phyloP scores from a whole-genome alignment of 192 early-diverging fungal species.

The Borealophlyctis nickersoniae region DNA sequence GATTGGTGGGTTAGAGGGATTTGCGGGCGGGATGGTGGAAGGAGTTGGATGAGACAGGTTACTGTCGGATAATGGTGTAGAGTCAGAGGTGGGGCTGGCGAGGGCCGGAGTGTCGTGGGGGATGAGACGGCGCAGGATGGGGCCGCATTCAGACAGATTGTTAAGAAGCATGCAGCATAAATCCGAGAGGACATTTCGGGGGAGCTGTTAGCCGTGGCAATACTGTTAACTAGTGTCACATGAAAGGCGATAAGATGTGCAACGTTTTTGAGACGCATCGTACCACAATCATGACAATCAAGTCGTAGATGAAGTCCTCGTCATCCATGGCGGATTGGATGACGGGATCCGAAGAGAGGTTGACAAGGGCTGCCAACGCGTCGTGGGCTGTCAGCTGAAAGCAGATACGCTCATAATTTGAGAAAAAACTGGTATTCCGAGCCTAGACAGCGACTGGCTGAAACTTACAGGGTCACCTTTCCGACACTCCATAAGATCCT shows the following conservation, averaged over 20 bases:
- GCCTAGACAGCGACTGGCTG: no score
- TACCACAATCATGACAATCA: constrained; percentile 70
- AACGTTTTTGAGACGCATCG: background rate
- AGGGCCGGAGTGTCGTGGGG: constrained; percentile 20
- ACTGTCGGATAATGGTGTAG: no score
- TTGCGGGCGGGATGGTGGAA: constrained; percentile 22
- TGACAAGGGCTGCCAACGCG: constrained; percentile 77
- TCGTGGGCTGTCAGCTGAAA: constrained; percentile 77
- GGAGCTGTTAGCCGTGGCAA: constrained; percentile 52
- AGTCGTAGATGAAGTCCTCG: constrained; percentile 65
- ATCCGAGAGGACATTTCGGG: constrained; percentile 71
- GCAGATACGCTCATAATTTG: no score
- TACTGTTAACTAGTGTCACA: background rate
- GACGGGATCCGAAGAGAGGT: constrained; percentile 68
- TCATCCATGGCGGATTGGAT: constrained; percentile 66
- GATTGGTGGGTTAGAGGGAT: constrained; percentile 33
- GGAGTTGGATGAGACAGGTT: constrained; percentile 10
- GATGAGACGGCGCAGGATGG: constrained; percentile 56
- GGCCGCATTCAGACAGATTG: constrained; percentile 78
- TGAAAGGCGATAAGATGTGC: background rate
- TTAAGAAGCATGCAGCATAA: constrained; percentile 87
- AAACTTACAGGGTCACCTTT: constrained; percentile 65
- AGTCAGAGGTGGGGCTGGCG: constrained; percentile 12
- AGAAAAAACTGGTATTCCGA: no score
- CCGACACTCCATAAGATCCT: constrained; percentile 64